These are phyloP conservation scores for Alternaria burnsii DNA, from an alignment of 2,329 filamentous ascomycete genomes.

Conservation along the genomic window DNA sequence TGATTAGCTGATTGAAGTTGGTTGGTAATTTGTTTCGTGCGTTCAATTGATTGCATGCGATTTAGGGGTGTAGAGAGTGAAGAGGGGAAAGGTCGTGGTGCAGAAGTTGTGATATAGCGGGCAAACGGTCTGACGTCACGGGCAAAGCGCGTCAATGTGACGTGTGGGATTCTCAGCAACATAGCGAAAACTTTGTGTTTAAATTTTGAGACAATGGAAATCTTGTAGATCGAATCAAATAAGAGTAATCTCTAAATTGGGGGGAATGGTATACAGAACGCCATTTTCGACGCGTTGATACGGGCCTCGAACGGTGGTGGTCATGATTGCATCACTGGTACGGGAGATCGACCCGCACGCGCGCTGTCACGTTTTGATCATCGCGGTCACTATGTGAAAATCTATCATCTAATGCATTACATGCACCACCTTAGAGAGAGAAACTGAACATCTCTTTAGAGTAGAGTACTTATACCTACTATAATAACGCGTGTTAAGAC, in stretches of 20 bases:
- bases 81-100: constrained; percentile 6
- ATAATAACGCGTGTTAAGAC: too few relatives aligned
- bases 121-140: constrained; percentile 38
- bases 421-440: too few relatives aligned
- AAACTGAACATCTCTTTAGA: too few relatives aligned
- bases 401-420: not conserved
- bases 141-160: constrained; percentile 33
- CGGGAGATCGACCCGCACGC: constrained; percentile 7
- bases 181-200: constrained; percentile 8
- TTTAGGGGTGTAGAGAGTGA: constrained; percentile 4
- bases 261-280: not conserved
- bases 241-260: not conserved
- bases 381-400: not conserved
- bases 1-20: constrained; percentile 19
- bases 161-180: constrained; percentile 17
- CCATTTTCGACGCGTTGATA: constrained; percentile 1
- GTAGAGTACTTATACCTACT: too few relatives aligned
- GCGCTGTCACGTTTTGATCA: constrained; percentile 16
- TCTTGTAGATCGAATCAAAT: constrained; percentile 2
- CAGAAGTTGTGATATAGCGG: constrained; percentile 28
- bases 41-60: constrained; percentile 20
- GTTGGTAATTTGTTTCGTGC: constrained; percentile 23
- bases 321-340: constrained; percentile 21
- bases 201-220: not conserved
- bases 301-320: not conserved